phyloP scores from a whole-genome alignment of 768 basidiomycete genomes.

The Trametes meyenii region DNA sequence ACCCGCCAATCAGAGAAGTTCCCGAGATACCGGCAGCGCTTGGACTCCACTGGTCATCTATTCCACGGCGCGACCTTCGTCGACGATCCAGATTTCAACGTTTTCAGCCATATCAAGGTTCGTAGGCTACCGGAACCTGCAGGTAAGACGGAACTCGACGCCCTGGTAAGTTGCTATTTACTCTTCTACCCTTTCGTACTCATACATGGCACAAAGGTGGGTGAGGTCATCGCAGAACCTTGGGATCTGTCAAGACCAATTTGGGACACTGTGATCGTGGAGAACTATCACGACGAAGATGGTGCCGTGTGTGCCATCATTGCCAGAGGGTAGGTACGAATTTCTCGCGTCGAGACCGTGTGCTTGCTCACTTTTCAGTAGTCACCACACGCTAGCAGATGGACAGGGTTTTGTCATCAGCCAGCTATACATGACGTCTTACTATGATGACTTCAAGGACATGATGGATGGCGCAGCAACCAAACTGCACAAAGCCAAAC shows the following conservation, averaged over 20 bases:
- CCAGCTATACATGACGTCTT: conserved; percentile 30
- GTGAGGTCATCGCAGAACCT: conserved; percentile 26
- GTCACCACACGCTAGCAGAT: conserved; percentile 30
- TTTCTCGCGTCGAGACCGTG: neutral
- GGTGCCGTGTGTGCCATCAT: conserved; percentile 26
- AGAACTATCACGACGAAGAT: conserved; percentile 30
- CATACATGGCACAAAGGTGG: conserved; percentile 19
- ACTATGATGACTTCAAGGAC: conserved; percentile 25
- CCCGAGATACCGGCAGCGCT: conserved; percentile 25
- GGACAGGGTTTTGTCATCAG: conserved; percentile 32
- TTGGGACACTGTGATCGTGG: conserved; percentile 26
- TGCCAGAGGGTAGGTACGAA: conserved; percentile 22
- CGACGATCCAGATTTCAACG: conserved; percentile 27
- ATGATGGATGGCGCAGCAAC: conserved; percentile 17
- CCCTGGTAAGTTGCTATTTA: conserved; percentile 15
- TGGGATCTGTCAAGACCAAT: conserved; percentile 28
- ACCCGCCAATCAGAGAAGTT: conserved; percentile 21
- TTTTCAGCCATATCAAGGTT: conserved; percentile 23
- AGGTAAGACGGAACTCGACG: conserved; percentile 26
- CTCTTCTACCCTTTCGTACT: neutral
- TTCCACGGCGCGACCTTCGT: conserved; percentile 28
- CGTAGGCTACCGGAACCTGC: conserved; percentile 27
- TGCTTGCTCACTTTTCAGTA: neutral
- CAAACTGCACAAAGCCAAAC: conserved; percentile 15
- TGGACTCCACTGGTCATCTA: conserved; percentile 24